Evolutionary conservation across 352 stramenopile species (phyloP), one percentile per base, ranked within the genome.

Genomic region (Halophytophthora batemanensis): DNA sequence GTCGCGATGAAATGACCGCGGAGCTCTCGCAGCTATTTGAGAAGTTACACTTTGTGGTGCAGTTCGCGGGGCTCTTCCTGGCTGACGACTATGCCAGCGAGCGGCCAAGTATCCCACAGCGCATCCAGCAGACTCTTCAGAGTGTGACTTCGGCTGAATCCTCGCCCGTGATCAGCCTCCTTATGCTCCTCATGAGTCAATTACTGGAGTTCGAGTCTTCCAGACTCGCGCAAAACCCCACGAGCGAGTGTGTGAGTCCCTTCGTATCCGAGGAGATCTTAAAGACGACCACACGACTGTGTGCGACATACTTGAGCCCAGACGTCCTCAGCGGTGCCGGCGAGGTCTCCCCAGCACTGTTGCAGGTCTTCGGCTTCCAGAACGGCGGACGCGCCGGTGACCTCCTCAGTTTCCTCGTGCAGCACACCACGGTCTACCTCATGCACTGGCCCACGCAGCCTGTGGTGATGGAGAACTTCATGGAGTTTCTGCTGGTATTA

Each of bases 361-460:
- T 77, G 6, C 71, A 91, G 50, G 66, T 86, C 28, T 90, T 93
- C 66, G 78, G 66, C 1, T 75, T 81, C 42, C 66, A 89, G 14
- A 56, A 70, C 19, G 72, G 71, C 23, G 77, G 76, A 2, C 69
- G 67, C 36, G 80, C 67, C 0, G 57, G 57, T 2, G 74, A 90
- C 31, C 50, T 95, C 8, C 56, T 92, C 14, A 77, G 76, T 40
- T 89, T 95, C 35, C 59, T 93, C 14, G 64, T 92, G 1, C 68
- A 91, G 48, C 69, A 86, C 37, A 65, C 64, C 33, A 84, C 74
- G 6, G 45, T 82, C 19, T 95, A 93, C 36, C 45, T 95, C 33
- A 66, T 89, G 31, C 72, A 91, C 56, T 95, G 84, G 84, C 74
- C 83, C 0, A 91, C 82, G 1, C 80, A 95, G 23, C 82, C 84